A percentile compares a stretch with the other conserved stretches of the same genome.
Conservation (phyloP, 2,329 filamentous ascomycete genomes). For the Penicillium sp. region DNA sequence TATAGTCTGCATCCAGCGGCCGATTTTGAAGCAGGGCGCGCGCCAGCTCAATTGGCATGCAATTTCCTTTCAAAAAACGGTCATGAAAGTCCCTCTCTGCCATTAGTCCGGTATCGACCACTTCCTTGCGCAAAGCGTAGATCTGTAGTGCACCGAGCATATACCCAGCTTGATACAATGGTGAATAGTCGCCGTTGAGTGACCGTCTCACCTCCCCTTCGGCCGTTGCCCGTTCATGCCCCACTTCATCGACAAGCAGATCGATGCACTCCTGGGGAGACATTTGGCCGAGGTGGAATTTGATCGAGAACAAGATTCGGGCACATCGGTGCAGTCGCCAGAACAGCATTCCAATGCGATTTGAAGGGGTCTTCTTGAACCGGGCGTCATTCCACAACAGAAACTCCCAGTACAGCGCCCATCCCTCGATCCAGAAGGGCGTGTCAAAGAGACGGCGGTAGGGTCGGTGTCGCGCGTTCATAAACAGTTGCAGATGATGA, state of each 20-base stretch:
- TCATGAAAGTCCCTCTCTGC: conserved; percentile 58
- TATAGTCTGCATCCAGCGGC: conserved; percentile 45
- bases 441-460: conserved; percentile 56
- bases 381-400: conserved; percentile 55
- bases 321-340: conserved; percentile 63
- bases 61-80: conserved; percentile 49
- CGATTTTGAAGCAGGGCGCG: conserved; percentile 49
- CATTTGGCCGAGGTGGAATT: conserved; percentile 58
- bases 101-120: conserved; percentile 41
- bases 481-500: conserved; percentile 46
- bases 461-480: conserved; percentile 47
- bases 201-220: conserved; percentile 60
- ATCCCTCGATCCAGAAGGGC: conserved; percentile 60
- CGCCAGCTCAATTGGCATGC: conserved; percentile 27
- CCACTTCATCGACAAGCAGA: conserved; percentile 55
- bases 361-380: conserved; percentile 52
- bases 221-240: conserved; percentile 58
- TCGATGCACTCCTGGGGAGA: conserved; percentile 56
- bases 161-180: conserved; percentile 60
- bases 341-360: conserved; percentile 58
- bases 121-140: conserved; percentile 51
- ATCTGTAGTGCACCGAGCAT: conserved; percentile 60
- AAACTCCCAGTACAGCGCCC: conserved; percentile 63
- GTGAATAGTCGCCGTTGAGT: conserved; percentile 55
- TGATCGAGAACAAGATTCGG: conserved; percentile 55